A percentile compares a stretch with the other conserved stretches of the same genome.
Conservation (phyloP, 148 eudicot species). For the Nyssa sinensis region DNA sequence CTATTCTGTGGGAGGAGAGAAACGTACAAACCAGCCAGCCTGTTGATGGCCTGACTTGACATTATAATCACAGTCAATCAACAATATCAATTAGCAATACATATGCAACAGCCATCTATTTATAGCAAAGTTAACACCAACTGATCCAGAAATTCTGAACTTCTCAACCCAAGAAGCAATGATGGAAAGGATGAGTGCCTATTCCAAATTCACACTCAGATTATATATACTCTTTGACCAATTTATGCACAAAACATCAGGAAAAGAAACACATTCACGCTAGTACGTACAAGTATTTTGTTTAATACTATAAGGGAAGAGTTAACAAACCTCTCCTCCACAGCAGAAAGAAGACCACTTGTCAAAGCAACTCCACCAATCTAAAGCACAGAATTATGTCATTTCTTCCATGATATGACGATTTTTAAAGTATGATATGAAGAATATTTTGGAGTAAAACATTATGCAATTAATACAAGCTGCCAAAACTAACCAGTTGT, state of each 20-base stretch:
- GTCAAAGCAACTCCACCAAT: conserved; percentile 89
- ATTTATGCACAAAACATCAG: neutral
- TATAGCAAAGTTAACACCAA: neutral
- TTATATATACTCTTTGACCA: neutral
- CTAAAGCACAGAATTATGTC: conserved; percentile 40
- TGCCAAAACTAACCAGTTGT: conserved; percentile 70
- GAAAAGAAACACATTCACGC: neutral
- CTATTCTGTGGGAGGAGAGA: neutral
- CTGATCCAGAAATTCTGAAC: neutral
- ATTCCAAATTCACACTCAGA: neutral
- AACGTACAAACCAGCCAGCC: conserved; percentile 1
- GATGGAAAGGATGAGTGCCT: neutral
- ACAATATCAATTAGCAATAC: neutral
- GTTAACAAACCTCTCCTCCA: conserved; percentile 83
- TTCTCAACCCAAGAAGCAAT: neutral
- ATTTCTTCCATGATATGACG: conserved; percentile 12
- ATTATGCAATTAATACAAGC: neutral
- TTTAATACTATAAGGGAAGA: neutral
- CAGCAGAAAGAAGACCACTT: conserved; percentile 77
- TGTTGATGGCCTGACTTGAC: neutral
- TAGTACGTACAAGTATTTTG: neutral
- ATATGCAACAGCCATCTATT: neutral
- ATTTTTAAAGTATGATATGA: neutral
- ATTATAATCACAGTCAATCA: conserved; percentile 1
- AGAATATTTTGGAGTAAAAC: no score